phyloP scores from a whole-genome alignment of 768 basidiomycete species.

The Auricularia sp. region DNA sequence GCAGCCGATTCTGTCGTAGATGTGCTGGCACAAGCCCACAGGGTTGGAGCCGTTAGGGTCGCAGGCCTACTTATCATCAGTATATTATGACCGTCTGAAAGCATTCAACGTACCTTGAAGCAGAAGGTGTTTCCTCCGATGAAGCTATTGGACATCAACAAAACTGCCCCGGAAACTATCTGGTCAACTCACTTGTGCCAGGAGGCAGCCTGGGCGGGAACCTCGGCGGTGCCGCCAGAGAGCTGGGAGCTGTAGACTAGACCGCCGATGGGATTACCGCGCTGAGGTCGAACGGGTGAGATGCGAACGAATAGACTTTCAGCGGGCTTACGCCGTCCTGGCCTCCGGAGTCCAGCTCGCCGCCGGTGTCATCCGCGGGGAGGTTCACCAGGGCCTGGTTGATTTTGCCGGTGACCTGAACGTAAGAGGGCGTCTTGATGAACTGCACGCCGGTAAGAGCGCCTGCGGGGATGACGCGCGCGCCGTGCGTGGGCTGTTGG shows the following conservation, averaged over 20 bases:
- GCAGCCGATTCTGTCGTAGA: neutral
- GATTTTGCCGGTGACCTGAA: slow-evolving; percentile 53
- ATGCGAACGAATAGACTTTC: no score
- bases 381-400: slow-evolving; percentile 43
- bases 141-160: neutral
- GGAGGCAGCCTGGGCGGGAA: neutral
- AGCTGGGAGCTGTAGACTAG: neutral
- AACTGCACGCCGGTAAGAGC: slow-evolving; percentile 57
- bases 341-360: slow-evolving; percentile 34
- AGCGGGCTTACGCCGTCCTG: slow-evolving; percentile 14
- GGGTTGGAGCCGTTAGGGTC: neutral
- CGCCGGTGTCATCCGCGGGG: slow-evolving; percentile 26
- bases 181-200: neutral
- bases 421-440: slow-evolving; percentile 48
- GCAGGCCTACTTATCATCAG: neutral
- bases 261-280: neutral
- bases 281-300: no score
- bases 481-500: slow-evolving; percentile 46
- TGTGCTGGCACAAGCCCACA: neutral
- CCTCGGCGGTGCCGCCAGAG: neutral
- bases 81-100: neutral
- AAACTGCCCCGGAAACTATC: neutral
- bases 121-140: slow-evolving; percentile 1
- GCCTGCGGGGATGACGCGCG: slow-evolving; percentile 59
- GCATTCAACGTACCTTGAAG: neutral